These are phyloP conservation scores for Coemansia sp. DNA, from an alignment of 192 early-diverging fungal species.

Conservation along the genomic window DNA sequence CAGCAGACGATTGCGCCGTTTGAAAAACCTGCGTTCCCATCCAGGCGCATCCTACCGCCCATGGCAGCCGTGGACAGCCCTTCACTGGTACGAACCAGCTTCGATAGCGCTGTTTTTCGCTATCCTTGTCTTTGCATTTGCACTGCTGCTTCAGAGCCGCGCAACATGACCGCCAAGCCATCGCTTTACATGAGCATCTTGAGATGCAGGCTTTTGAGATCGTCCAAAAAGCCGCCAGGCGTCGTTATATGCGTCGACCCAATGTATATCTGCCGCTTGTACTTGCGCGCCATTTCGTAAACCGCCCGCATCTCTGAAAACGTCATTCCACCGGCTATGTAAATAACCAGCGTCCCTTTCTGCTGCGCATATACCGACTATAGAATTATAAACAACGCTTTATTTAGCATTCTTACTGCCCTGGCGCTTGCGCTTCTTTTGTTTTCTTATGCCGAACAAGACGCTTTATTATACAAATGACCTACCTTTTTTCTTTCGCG, in stretches of 20 bases:
- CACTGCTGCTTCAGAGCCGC: slow-evolving; percentile 15
- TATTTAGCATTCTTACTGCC: no score
- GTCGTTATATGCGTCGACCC: slow-evolving; percentile 54
- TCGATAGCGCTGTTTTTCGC: slow-evolving; percentile 15
- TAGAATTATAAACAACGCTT: no score
- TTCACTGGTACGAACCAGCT: slow-evolving; percentile 21
- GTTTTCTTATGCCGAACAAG: no score
- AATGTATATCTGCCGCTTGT: slow-evolving; percentile 48
- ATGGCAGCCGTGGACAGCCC: slow-evolving; percentile 37
- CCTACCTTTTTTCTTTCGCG: neutral
- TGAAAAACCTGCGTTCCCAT: slow-evolving; percentile 5
- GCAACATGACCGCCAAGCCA: slow-evolving; percentile 2
- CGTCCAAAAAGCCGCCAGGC: slow-evolving; percentile 47
- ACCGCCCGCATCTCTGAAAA: slow-evolving; percentile 50
- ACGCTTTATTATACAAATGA: no score
- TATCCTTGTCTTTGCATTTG: slow-evolving; percentile 13
- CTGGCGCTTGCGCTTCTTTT: no score
- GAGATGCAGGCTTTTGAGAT: slow-evolving; percentile 45
- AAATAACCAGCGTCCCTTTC: slow-evolving; percentile 39
- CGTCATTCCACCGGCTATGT: slow-evolving; percentile 52
- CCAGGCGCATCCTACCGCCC: slow-evolving; percentile 30
- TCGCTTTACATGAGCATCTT: slow-evolving; percentile 18
- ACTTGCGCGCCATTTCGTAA: slow-evolving; percentile 45
- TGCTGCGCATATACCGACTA: slow-evolving; percentile 8
- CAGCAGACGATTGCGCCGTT: neutral